phyloP scores from a whole-genome alignment of 768 basidiomycete genomes.

The Macrolepiota fuliginosa region DNA sequence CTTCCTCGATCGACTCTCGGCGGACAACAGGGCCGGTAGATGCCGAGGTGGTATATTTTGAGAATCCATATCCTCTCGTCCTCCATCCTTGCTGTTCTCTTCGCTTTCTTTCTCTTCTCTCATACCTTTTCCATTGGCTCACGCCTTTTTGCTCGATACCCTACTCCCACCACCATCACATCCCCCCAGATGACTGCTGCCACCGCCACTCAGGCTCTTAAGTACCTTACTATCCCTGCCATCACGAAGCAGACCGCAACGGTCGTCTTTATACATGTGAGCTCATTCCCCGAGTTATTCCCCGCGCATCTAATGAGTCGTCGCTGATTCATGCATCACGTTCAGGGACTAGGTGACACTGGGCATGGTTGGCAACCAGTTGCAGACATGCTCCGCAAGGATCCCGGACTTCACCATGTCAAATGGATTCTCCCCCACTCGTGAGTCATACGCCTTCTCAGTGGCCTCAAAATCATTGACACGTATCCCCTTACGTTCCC shows the following conservation, averaged over 20 bases:
- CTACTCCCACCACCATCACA: slow-evolving; percentile 7
- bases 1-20: slow-evolving; percentile 8
- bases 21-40: slow-evolving; percentile 31
- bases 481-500: slow-evolving; percentile 5
- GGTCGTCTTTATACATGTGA: slow-evolving; percentile 86
- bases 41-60: slow-evolving; percentile 47
- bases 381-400: slow-evolving; percentile 59
- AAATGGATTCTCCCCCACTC: slow-evolving; percentile 92
- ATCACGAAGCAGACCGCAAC: slow-evolving; percentile 74
- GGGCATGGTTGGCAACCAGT: slow-evolving; percentile 78
- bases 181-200: slow-evolving; percentile 31
- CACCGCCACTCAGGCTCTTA: slow-evolving; percentile 29
- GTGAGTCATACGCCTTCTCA: slow-evolving; percentile 35
- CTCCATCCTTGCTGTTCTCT: slow-evolving; percentile 23
- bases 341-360: slow-evolving; percentile 72
- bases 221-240: slow-evolving; percentile 53
- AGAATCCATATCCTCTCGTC: slow-evolving; percentile 23
- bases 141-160: slow-evolving; percentile 11
- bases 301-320: neutral
- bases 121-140: slow-evolving; percentile 15
- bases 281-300: slow-evolving; percentile 20
- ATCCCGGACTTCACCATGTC: slow-evolving; percentile 61
- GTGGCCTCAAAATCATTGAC: neutral
- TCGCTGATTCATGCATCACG: neutral
- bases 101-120: slow-evolving; percentile 21